Percentiles rank a stretch among this genome's conserved stretches.
Evolutionary conservation across 768 basidiomycete species (phyloP).

Genomic region (Mycena filopes): DNA sequence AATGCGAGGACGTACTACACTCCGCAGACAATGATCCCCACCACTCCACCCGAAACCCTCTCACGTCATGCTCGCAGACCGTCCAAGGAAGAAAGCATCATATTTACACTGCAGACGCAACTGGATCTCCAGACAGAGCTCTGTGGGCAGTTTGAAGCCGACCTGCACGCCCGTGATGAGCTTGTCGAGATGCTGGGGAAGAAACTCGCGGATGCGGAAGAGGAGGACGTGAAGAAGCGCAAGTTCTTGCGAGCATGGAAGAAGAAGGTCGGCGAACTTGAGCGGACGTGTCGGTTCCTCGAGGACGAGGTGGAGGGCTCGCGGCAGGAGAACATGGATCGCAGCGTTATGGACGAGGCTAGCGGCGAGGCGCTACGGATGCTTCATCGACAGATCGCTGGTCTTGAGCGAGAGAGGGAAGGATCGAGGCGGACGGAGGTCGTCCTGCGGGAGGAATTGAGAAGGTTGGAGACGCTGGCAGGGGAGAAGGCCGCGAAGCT

Average conservation of each 20-base stretch:
- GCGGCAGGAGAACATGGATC: slow-evolving; percentile 82
- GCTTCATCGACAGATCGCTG: slow-evolving; percentile 82
- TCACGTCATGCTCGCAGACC: slow-evolving; percentile 64
- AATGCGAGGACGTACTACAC: slow-evolving; percentile 83
- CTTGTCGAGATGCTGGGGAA: slow-evolving; percentile 69
- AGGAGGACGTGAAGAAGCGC: slow-evolving; percentile 71
- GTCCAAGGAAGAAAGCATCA: slow-evolving; percentile 78
- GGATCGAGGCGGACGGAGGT: slow-evolving; percentile 58
- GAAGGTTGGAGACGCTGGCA: slow-evolving; percentile 60
- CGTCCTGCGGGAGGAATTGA: slow-evolving; percentile 56
- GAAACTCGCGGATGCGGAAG: slow-evolving; percentile 66
- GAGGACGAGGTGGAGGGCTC: slow-evolving; percentile 92
- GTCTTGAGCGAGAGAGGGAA: slow-evolving; percentile 73
- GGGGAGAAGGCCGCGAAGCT: slow-evolving; percentile 57
- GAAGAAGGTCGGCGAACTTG: slow-evolving; percentile 81
- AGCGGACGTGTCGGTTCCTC: slow-evolving; percentile 68
- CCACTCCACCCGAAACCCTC: slow-evolving; percentile 65
- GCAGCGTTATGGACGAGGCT: slow-evolving; percentile 87
- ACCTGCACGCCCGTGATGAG: slow-evolving; percentile 78
- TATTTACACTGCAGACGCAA: slow-evolving; percentile 80
- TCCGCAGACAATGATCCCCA: slow-evolving; percentile 77
- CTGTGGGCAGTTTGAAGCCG: slow-evolving; percentile 79
- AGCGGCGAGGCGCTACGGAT: slow-evolving; percentile 82
- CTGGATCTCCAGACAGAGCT: slow-evolving; percentile 78
- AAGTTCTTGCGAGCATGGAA: slow-evolving; percentile 71